phyloP scores from a whole-genome alignment of 2,329 filamentous ascomycete genomes.

The Aspergillus nomiae region DNA sequence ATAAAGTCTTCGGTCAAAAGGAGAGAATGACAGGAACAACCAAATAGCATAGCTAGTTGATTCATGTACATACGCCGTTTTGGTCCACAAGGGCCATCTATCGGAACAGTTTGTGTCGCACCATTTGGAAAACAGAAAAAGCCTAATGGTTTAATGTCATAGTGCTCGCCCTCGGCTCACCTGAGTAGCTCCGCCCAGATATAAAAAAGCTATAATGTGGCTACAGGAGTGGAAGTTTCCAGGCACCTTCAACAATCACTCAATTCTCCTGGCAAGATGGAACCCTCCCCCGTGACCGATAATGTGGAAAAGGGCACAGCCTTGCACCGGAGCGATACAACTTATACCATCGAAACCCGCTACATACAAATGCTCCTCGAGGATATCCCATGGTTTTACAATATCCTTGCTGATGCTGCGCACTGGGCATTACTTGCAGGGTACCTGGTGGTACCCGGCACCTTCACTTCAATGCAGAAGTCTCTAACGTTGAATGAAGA shows the following conservation, averaged over 20 bases:
- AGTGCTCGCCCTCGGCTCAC: neutral
- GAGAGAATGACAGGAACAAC: neutral
- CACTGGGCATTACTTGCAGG: conserved; percentile 56
- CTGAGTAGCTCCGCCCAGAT: neutral
- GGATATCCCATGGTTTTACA: conserved; percentile 49
- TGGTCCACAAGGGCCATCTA: neutral
- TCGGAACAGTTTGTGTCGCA: neutral
- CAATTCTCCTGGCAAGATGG: neutral
- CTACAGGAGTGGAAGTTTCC: neutral
- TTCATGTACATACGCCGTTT: neutral
- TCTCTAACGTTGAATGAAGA: conserved; percentile 29
- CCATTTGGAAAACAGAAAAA: neutral
- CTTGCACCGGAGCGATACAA: neutral
- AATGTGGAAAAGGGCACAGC: neutral
- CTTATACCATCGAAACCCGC: neutral
- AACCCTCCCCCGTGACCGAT: neutral
- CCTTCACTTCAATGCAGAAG: conserved; percentile 50
- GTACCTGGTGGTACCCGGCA: conserved; percentile 56
- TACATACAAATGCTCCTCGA: conserved; percentile 53
- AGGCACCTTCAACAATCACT: neutral
- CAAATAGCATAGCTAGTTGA: neutral
- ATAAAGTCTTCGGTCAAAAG: neutral
- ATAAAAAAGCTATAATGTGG: neutral
- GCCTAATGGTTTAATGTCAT: neutral
- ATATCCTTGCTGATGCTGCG: conserved; percentile 48